These are phyloP conservation scores for Brassica cretica DNA, from an alignment of 345 rosid genomes.

Conservation along the genomic window DNA sequence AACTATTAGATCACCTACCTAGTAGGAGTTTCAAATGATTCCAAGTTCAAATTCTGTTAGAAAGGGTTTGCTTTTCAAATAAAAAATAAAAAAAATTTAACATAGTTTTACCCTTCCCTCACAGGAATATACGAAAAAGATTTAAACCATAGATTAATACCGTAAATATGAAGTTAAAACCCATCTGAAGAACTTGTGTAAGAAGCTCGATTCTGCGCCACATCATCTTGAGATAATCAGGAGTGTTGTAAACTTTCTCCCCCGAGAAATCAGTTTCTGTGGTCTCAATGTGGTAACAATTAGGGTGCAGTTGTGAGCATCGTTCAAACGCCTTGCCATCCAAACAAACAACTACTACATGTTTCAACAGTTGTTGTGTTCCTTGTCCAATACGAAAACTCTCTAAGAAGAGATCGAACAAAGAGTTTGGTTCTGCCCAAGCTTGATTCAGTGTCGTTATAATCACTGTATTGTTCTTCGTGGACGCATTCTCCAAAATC, in stretches of 20 bases:
- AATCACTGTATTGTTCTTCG: slow-evolving; percentile 55
- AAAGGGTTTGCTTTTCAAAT: too few relatives aligned
- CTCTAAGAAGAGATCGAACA: slow-evolving; percentile 62
- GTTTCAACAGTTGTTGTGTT: slow-evolving; percentile 47
- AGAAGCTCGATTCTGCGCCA: slow-evolving; percentile 67
- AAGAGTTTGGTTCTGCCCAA: slow-evolving; percentile 67
- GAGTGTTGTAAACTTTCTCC: slow-evolving; percentile 60
- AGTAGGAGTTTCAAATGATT: neutral
- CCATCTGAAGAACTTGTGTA: slow-evolving; percentile 51
- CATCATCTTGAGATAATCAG: slow-evolving; percentile 66
- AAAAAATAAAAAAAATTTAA: too few relatives aligned
- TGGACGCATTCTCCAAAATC: slow-evolving; percentile 32
- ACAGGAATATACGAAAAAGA: too few relatives aligned
- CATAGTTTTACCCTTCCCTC: too few relatives aligned
- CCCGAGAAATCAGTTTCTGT: slow-evolving; percentile 46
- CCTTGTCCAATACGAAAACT: slow-evolving; percentile 57
- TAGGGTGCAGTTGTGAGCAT: slow-evolving; percentile 47
- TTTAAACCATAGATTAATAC: slow-evolving; percentile 36
- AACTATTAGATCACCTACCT: neutral
- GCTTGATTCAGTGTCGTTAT: slow-evolving; percentile 68
- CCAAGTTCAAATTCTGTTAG: neutral
- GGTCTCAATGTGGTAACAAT: slow-evolving; percentile 46
- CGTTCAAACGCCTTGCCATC: slow-evolving; percentile 60
- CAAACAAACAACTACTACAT: slow-evolving; percentile 57
- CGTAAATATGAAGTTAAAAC: slow-evolving; percentile 73